Percentiles rank a stretch among this genome's conserved stretches.
phyloP scores from a whole-genome alignment of 1,139 yeast species.

The Nakaseomyces kungkrabaensis region DNA sequence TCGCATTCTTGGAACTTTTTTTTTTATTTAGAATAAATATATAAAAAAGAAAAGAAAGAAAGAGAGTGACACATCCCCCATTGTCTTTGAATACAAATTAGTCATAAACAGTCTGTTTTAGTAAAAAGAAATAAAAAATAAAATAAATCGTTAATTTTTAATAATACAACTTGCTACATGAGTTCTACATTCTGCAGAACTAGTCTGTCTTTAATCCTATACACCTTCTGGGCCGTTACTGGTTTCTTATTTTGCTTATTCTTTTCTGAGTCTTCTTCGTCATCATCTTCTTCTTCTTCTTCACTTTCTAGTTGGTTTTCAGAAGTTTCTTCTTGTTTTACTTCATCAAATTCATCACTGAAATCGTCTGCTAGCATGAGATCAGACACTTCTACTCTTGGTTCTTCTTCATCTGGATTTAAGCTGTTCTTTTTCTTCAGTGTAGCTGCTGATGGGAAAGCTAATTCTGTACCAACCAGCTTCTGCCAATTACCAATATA shows the following conservation, averaged over 20 bases:
- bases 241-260: slow-evolving; percentile 2
- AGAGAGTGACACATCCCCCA: too few species aligned
- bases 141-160: too few species aligned
- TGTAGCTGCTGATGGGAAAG: slow-evolving; percentile 28
- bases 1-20: background rate
- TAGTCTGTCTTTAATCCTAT: slow-evolving; percentile 29
- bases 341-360: background rate
- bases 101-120: too few species aligned
- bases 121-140: too few species aligned
- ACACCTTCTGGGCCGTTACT: slow-evolving; percentile 18
- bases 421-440: slow-evolving; percentile 9
- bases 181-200: slow-evolving; percentile 28
- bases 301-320: background rate
- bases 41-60: too few species aligned
- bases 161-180: slow-evolving; percentile 10
- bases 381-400: background rate
- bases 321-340: background rate
- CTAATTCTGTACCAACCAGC: slow-evolving; percentile 74
- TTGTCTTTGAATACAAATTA: too few species aligned
- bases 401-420: background rate
- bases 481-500: slow-evolving; percentile 73
- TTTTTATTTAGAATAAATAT: background rate
- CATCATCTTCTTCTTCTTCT: background rate
- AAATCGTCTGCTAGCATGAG: background rate
- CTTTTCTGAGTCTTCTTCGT: slow-evolving; percentile 5